Evolutionary conservation across 208 protist species (phyloP).

Genomic region (Leishmania major): DNA sequence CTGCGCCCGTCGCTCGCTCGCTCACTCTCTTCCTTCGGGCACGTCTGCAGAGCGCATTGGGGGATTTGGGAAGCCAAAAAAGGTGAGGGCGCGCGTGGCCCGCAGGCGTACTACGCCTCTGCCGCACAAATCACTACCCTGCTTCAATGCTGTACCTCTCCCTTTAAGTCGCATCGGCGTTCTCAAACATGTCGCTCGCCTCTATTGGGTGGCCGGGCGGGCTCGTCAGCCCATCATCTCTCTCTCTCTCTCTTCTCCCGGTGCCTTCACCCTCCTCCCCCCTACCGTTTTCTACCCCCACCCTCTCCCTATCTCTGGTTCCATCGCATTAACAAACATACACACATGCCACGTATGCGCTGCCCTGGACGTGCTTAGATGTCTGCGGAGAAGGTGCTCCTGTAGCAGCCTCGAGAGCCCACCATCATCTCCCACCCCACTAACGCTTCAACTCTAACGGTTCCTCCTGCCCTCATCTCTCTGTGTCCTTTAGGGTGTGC

Average conservation of each 20-base stretch:
- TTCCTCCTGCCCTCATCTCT: neutral
- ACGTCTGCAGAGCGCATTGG: neutral
- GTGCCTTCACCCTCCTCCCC: neutral
- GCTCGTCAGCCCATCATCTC: neutral
- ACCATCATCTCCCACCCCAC: neutral
- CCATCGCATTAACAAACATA: neutral
- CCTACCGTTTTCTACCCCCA: neutral
- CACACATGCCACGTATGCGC: neutral
- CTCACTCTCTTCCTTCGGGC: neutral
- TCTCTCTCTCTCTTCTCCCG: neutral
- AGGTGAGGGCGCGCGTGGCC: neutral
- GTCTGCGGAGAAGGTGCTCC: slow-evolving; percentile 8
- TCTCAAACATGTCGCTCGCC: neutral
- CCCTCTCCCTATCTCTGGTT: neutral
- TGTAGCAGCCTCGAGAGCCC: neutral
- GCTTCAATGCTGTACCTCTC: neutral
- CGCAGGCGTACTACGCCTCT: neutral
- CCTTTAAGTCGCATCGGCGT: neutral
- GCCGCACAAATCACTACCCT: neutral
- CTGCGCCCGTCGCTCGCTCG: neutral
- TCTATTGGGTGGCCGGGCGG: neutral
- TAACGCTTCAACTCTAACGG: neutral
- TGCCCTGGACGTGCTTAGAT: neutral
- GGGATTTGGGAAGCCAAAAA: neutral
- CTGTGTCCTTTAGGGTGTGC: neutral